A percentile compares a stretch with the other conserved stretches of the same genome.
Evolutionary conservation across 2,329 filamentous ascomycete genomes (phyloP).

Genomic region (Shiraia sp.): DNA sequence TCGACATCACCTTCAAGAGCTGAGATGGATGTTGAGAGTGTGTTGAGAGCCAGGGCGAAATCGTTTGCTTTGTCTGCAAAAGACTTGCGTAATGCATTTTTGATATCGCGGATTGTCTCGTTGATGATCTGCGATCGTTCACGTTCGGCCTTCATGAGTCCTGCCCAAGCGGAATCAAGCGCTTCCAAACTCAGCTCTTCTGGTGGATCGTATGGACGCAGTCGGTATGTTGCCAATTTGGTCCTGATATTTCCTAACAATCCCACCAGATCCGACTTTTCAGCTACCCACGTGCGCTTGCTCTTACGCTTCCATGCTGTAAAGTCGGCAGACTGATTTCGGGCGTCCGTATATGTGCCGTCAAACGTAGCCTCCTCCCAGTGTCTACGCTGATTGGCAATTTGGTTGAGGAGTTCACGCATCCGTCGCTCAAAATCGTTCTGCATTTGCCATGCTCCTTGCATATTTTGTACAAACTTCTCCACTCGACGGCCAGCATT

Average conservation of each 20-base stretch:
- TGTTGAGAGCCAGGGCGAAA: conserved; percentile 93
- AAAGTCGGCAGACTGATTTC: conserved; percentile 81
- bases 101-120: conserved; percentile 98
- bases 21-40: conserved; percentile 90
- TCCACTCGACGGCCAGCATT: conserved; percentile 95
- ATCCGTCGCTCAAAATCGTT: conserved; percentile 92
- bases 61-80: conserved; percentile 99
- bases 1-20: conserved; percentile 97
- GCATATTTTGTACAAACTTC: conserved; percentile 99
- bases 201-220: conserved; percentile 90
- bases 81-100: conserved; percentile 86
- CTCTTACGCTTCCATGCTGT: conserved; percentile 85
- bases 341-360: conserved; percentile 90
- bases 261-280: conserved; percentile 94
- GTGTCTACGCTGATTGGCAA: conserved; percentile 70
- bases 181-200: conserved; percentile 79
- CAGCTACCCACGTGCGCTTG: conserved; percentile 95
- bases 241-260: conserved; percentile 98
- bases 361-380: conserved; percentile 86
- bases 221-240: conserved; percentile 90
- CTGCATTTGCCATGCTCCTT: conserved; percentile 99
- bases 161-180: conserved; percentile 80
- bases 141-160: conserved; percentile 81
- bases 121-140: conserved; percentile 91
- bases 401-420: conserved; percentile 75